Evolutionary conservation across 2,329 filamentous ascomycete species (phyloP).

Genomic region (Ramularia endophylla): DNA sequence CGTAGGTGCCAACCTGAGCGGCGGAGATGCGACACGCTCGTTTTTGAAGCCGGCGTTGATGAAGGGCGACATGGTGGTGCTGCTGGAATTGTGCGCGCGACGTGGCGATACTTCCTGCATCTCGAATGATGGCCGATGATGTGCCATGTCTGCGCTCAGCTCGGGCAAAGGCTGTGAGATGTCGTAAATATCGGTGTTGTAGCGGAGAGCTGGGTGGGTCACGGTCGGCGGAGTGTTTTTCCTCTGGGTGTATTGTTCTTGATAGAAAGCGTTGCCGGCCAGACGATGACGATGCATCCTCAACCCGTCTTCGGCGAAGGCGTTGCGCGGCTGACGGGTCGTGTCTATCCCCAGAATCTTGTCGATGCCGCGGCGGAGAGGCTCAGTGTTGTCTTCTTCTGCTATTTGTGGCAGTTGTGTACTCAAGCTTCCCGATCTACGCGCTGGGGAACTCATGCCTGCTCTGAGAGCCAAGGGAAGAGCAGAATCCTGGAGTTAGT

Average conservation of each 20-base stretch:
- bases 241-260: conserved; percentile 21
- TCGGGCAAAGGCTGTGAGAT: conserved; percentile 11
- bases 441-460: too few species aligned
- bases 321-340: conserved; percentile 20
- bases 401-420: too few species aligned
- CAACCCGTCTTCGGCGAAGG: conserved; percentile 23
- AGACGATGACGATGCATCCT: conserved; percentile 21
- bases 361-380: not conserved
- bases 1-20: not conserved
- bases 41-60: conserved; percentile 31
- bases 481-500: too few species aligned
- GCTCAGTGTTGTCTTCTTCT: too few species aligned
- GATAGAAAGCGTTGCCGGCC: conserved; percentile 31
- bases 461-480: too few species aligned
- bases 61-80: conserved; percentile 27
- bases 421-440: too few species aligned
- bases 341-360: not conserved
- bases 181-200: conserved; percentile 9
- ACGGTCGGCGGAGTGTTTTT: conserved; percentile 16
- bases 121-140: not conserved
- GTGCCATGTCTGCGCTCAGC: conserved; percentile 7
- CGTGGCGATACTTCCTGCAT: not conserved
- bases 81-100: conserved; percentile 14
- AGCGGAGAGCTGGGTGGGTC: conserved; percentile 24
- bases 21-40: conserved; percentile 16